Evolutionary conservation across 208 protist genomes (phyloP), one percentile per base, ranked within the genome.

Genomic region (Polymyxa betae): DNA sequence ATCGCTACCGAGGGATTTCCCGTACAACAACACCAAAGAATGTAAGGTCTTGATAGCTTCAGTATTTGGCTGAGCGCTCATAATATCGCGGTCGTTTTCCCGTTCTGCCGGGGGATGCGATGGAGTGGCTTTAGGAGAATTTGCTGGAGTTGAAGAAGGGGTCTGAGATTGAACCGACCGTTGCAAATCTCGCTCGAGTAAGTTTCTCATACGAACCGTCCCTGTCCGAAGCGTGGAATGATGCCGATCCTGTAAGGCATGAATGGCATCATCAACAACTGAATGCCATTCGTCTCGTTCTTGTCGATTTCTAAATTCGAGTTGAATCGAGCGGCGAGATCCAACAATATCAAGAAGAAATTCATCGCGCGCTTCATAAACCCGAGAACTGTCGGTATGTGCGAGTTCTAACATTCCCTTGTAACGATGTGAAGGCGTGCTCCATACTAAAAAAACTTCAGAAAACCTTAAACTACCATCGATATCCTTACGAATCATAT

Each of bases 341-440:
- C 72, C 72, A 20, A 82, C 72, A 12, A 82, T n/a, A 43, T 82
- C 72, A 5, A 82, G n/a, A 5, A 82, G 12, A n/a, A 82, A 82
- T 43, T 82, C 72, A 43, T 82, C n/a, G 72, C 72, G 72, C 72
- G 72, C 72, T 43, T 82, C 72, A n/a, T 82, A 82, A 5, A 82
- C 72, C n/a, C 72, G n/a, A 43, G 72, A 82, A 35, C 35, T 45
- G 72, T 82, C 72, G 35, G 72, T 82, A 43, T 82, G 72, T 20
- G 72, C n/a, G 16, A 82, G 72, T n/a, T 82, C 72, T n/a, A 82
- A n/a, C 72, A 45, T 35, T 35, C 72, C 72, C n/a, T 82, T 82
- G 72, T 45, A 82, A 12, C 72, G 72, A 43, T 82, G 35, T 43
- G 72, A 82, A 35, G 72, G 16, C 5, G 72, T 82, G n/a, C 72